A percentile compares a stretch with the other conserved stretches of the same genome.
Evolutionary conservation across 495 filamentous ascomycete species (phyloP).

Genomic region (Chlorociboria aeruginascens): DNA sequence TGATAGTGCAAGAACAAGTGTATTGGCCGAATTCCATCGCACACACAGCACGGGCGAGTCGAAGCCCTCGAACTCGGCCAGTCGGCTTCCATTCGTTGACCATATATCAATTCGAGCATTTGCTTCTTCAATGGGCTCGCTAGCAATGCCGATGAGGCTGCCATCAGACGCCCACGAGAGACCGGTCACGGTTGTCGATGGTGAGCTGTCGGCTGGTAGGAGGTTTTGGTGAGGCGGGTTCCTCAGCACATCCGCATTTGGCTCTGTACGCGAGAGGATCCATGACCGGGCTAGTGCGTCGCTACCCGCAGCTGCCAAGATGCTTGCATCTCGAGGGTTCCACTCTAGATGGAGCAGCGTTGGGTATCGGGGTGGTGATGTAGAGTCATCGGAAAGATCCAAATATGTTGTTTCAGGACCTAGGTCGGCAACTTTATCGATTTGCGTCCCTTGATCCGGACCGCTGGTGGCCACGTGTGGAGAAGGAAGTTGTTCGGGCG

Average conservation of each 20-base stretch:
- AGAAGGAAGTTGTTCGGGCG: conserved; percentile 42
- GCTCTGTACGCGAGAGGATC: conserved; percentile 44
- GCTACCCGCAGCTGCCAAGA: conserved; percentile 61
- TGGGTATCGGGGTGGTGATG: conserved; percentile 10
- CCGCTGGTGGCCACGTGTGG: conserved; percentile 47
- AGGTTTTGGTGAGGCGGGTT: conserved; percentile 25
- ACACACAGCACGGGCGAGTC: conserved; percentile 44
- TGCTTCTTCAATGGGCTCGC: conserved; percentile 42
- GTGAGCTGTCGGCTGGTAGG: conserved; percentile 22
- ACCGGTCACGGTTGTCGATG: conserved; percentile 39
- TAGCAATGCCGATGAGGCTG: conserved; percentile 54
- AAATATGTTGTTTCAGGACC: conserved; percentile 54
- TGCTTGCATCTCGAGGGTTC: conserved; percentile 62
- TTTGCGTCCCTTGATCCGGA: conserved; percentile 59
- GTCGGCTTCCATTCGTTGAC: conserved; percentile 41
- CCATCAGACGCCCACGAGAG: conserved; percentile 65
- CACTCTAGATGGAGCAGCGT: conserved; percentile 56
- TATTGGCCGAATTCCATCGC: conserved; percentile 46
- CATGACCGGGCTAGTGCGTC: conserved; percentile 73
- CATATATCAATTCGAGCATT: conserved; percentile 55
- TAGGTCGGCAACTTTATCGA: conserved; percentile 52
- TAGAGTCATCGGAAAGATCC: conserved; percentile 44
- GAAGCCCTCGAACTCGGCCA: conserved; percentile 31
- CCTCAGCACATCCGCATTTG: conserved; percentile 15
- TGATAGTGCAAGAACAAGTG: conserved; percentile 41